Conservation (phyloP, 1,139 yeast genomes). For the Blastobotrys capitulatus region DNA sequence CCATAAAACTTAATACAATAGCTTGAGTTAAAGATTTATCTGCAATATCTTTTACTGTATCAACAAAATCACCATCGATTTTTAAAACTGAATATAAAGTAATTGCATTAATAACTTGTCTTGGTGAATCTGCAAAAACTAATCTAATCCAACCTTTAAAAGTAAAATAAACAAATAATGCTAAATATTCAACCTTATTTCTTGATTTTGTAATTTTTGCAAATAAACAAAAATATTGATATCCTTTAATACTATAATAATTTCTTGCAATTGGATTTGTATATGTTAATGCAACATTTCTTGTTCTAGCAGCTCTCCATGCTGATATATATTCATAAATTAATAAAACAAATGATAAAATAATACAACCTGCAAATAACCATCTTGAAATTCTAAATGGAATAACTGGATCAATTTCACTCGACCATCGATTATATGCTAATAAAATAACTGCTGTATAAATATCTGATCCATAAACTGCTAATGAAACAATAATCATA, state of each 20-base stretch:
- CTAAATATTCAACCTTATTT: constrained; percentile 58
- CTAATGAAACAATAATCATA: constrained; percentile 48
- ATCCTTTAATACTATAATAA: constrained; percentile 51
- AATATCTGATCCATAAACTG: constrained; percentile 64
- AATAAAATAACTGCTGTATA: constrained; percentile 74
- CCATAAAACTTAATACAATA: constrained; percentile 66
- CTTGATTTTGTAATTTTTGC: constrained; percentile 59
- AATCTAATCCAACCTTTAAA: constrained; percentile 60
- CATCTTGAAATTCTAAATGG: constrained; percentile 66
- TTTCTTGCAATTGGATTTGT: constrained; percentile 60
- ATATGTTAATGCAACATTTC: constrained; percentile 66
- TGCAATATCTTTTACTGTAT: constrained; percentile 56
- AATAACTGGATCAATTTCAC: constrained; percentile 48
- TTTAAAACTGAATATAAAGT: constrained; percentile 55
- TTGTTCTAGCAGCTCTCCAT: constrained; percentile 49
- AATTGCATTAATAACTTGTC: constrained; percentile 77
- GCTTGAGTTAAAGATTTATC: constrained; percentile 58
- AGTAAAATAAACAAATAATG: constrained; percentile 63
- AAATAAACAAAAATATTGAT: constrained; percentile 67
- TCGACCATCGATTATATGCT: constrained; percentile 73
- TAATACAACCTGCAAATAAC: constrained; percentile 80
- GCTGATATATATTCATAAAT: constrained; percentile 59
- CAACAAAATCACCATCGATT: constrained; percentile 42
- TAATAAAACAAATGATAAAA: constrained; percentile 60
- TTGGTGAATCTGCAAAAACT: constrained; percentile 76